Conservation (phyloP, 1,139 yeast genomes). For the Pichia sp. region DNA sequence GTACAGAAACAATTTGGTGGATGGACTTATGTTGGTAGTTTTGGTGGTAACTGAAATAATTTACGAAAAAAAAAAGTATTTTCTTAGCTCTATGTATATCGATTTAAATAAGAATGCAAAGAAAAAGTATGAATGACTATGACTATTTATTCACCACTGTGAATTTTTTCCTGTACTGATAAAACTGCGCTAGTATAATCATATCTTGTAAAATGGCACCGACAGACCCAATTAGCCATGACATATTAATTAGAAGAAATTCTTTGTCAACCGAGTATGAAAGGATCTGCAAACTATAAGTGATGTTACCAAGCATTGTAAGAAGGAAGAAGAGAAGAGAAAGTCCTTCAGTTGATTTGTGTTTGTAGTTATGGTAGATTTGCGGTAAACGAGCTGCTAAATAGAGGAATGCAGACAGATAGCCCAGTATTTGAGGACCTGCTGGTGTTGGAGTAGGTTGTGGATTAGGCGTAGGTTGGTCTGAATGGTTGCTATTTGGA, state of each 20-base stretch:
- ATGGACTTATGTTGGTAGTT: conserved; percentile 87
- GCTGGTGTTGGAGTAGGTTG: conserved; percentile 20
- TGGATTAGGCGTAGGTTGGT: conserved; percentile 2
- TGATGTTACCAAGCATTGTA: conserved; percentile 67
- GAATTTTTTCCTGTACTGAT: conserved; percentile 40
- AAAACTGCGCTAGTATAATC: conserved; percentile 58
- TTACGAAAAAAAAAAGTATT: neutral
- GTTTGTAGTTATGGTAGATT: conserved; percentile 58
- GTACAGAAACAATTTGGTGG: conserved; percentile 98
- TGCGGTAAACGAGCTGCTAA: conserved; percentile 78
- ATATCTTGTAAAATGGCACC: conserved; percentile 68
- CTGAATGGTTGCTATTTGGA: conserved; percentile 26
- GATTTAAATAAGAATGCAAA: too few species aligned
- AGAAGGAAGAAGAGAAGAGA: conserved; percentile 68
- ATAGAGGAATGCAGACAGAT: conserved; percentile 60
- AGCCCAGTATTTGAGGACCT: conserved; percentile 69
- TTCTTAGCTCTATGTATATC: neutral
- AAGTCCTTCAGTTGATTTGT: conserved; percentile 68
- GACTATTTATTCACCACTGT: too few species aligned
- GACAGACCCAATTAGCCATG: conserved; percentile 69
- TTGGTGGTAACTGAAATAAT: conserved; percentile 8
- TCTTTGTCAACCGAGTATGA: conserved; percentile 54
- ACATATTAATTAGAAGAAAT: conserved; percentile 55
- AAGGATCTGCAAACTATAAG: conserved; percentile 70
- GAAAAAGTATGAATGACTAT: too few species aligned